These are phyloP conservation scores for Smittium mucronatum DNA, from an alignment of 371 early-diverging fungal genomes.

Conservation along the genomic window DNA sequence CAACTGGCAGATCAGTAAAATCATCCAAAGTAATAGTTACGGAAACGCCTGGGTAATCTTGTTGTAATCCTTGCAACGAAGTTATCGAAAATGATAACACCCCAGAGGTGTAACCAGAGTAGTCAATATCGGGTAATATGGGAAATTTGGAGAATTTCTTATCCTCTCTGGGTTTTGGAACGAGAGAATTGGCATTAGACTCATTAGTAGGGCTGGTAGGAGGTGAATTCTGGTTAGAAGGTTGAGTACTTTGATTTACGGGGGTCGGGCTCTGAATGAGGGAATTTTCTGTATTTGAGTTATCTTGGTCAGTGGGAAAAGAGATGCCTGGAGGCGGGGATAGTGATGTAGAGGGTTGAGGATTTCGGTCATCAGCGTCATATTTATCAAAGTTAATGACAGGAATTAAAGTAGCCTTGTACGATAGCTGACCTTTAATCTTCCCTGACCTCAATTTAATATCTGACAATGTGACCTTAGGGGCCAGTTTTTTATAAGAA, in stretches of 20 bases:
- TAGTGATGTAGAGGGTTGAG: too few species aligned
- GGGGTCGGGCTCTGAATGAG: too few species aligned
- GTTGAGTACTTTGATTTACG: background rate
- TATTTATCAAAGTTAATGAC: conserved; percentile 39
- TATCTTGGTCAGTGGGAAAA: background rate
- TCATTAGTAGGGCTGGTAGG: too few species aligned
- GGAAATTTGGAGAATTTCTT: conserved; percentile 16
- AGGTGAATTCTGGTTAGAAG: background rate
- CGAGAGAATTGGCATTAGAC: background rate
- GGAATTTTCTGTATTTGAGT: background rate
- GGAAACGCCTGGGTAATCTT: conserved; percentile 29
- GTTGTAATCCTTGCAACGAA: conserved; percentile 28
- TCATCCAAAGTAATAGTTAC: conserved; percentile 29
- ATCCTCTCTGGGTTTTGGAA: background rate
- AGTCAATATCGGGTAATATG: conserved; percentile 33
- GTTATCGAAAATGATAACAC: conserved; percentile 27
- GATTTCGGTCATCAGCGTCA: conserved; percentile 19
- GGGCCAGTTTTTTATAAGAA: conserved; percentile 24
- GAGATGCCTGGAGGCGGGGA: conserved; percentile 16
- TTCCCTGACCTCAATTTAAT: conserved; percentile 46
- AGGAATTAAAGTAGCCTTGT: conserved; percentile 50
- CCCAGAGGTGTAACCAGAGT: conserved; percentile 30
- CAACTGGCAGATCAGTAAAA: conserved; percentile 26
- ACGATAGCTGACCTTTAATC: conserved; percentile 44
- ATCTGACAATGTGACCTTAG: conserved; percentile 43